These are phyloP conservation scores for Arthrobotrys sphaeroides DNA, from an alignment of 2,329 filamentous ascomycete genomes.

Conservation along the genomic window DNA sequence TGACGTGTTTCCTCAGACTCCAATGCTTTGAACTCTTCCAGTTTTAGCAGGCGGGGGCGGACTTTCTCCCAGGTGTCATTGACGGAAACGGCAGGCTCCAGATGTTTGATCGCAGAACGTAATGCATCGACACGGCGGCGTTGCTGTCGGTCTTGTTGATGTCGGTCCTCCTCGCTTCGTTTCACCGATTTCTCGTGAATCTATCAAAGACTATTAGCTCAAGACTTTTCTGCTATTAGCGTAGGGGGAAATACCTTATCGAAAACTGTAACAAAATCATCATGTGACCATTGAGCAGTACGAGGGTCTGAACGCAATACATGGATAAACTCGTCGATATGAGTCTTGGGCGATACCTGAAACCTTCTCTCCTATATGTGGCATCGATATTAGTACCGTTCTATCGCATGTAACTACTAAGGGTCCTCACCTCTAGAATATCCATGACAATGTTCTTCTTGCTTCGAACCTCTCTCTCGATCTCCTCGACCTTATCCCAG, in stretches of 20 bases:
- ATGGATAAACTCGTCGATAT: constrained; percentile 84
- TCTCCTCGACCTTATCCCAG: constrained; percentile 94
- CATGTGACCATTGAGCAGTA: constrained; percentile 84
- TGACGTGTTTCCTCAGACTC: constrained; percentile 83
- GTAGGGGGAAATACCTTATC: constrained; percentile 67
- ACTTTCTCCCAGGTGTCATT: constrained; percentile 90
- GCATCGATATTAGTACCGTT: constrained; percentile 48
- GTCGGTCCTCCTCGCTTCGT: constrained; percentile 83
- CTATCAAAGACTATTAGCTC: constrained; percentile 59
- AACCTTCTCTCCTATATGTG: constrained; percentile 79
- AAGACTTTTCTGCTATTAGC: constrained; percentile 4
- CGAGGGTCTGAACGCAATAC: constrained; percentile 86
- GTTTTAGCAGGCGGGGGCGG: constrained; percentile 78
- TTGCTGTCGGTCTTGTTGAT: constrained; percentile 82
- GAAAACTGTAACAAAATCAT: constrained; percentile 82
- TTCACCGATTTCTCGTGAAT: constrained; percentile 86
- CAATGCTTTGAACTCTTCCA: constrained; percentile 82
- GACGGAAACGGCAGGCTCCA: constrained; percentile 81
- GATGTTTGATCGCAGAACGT: constrained; percentile 84
- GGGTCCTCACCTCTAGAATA: constrained; percentile 79
- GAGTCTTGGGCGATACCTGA: constrained; percentile 86
- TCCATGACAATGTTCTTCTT: constrained; percentile 85
- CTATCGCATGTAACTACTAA: background rate
- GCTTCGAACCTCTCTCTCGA: constrained; percentile 84
- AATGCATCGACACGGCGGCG: constrained; percentile 84